Percentiles rank a stretch among this genome's conserved stretches.
These are phyloP conservation scores for Cerioporus squamosus DNA, from an alignment of 1,284 basidiomycete genomes.

Conservation along the genomic window DNA sequence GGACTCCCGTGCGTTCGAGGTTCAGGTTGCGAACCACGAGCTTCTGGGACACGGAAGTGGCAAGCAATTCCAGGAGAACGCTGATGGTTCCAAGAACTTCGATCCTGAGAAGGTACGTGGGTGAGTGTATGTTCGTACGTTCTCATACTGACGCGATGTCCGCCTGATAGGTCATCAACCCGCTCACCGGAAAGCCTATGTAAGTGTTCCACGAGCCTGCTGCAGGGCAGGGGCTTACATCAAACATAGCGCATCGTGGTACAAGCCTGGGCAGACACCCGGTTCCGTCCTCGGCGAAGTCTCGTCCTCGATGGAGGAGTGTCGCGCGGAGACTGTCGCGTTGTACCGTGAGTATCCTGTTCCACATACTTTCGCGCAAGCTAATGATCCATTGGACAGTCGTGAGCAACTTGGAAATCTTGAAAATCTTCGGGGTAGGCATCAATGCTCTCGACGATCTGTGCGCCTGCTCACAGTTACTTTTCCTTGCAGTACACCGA, in stretches of 20 bases:
- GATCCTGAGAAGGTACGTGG: conserved; percentile 62
- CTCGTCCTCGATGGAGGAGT: conserved; percentile 88
- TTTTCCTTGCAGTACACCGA: conserved; percentile 57
- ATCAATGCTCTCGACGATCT: background rate
- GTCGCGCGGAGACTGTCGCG: conserved; percentile 83
- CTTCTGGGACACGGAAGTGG: conserved; percentile 81
- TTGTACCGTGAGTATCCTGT: conserved; percentile 61
- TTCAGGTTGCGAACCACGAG: conserved; percentile 88
- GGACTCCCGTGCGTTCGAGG: conserved; percentile 78
- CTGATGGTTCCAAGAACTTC: conserved; percentile 80
- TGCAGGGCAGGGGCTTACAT: background rate
- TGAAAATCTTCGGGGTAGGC: conserved; percentile 76
- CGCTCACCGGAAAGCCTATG: conserved; percentile 82
- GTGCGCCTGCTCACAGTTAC: background rate
- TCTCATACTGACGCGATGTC: background rate
- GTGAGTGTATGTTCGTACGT: background rate
- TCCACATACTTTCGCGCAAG: too few species aligned
- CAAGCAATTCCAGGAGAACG: conserved; percentile 76
- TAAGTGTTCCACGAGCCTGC: conserved; percentile 37
- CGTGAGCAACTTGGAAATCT: conserved; percentile 70
- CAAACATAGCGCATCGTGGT: conserved; percentile 69
- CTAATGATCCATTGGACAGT: conserved; percentile 44
- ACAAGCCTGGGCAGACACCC: conserved; percentile 81
- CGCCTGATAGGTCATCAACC: conserved; percentile 73
- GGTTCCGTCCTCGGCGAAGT: conserved; percentile 82